These are phyloP conservation scores for Cladosporium colombiae DNA, from an alignment of 2,329 filamentous ascomycete species.

Conservation along the genomic window DNA sequence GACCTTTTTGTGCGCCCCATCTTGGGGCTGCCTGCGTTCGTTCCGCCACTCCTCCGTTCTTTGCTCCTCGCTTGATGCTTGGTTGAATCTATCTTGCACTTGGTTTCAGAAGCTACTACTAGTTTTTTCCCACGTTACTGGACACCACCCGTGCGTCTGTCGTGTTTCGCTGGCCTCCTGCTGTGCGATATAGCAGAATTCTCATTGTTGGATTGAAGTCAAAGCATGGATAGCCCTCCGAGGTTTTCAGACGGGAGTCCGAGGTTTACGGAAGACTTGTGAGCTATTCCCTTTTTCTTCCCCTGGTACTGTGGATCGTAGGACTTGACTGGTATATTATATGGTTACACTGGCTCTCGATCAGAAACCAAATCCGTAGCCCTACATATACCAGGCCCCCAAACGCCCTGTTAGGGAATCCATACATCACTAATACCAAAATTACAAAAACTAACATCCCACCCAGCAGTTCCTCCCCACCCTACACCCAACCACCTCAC, in stretches of 20 bases:
- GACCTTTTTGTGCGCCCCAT: background rate
- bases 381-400: background rate
- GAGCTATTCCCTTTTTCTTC: conserved; percentile 8
- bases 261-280: conserved; percentile 34
- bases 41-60: background rate
- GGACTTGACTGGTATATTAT: background rate
- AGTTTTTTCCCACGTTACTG: background rate
- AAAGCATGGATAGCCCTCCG: conserved; percentile 24
- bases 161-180: background rate
- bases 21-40: background rate
- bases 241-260: conserved; percentile 27
- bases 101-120: background rate
- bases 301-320: background rate
- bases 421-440: background rate
- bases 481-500: conserved; percentile 30
- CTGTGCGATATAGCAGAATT: background rate
- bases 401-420: background rate
- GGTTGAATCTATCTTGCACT: background rate
- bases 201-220: background rate
- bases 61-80: background rate
- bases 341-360: background rate
- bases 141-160: background rate
- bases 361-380: background rate
- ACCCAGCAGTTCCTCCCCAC: conserved; percentile 28
- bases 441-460: conserved; percentile 3